Conservation (phyloP, 768 basidiomycete species). For the Sporobolomyces roseus region DNA sequence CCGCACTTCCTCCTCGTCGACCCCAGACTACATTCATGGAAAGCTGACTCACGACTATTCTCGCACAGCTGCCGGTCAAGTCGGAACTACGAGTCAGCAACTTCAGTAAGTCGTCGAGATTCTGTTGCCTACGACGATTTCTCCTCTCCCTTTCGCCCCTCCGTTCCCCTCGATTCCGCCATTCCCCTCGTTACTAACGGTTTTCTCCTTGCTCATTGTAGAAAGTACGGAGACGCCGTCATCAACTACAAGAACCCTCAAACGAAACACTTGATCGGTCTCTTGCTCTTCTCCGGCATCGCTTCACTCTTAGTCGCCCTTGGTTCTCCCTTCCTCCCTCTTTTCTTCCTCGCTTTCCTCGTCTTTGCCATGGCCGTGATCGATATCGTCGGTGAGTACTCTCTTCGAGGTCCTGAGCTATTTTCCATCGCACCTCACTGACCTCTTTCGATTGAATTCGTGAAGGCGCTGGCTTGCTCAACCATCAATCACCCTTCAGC, state of each 20-base stretch:
- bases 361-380: slow-evolving; percentile 14
- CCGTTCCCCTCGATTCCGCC: no score
- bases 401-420: neutral
- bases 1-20: neutral
- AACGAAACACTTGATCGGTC: neutral
- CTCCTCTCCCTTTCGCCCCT: no score
- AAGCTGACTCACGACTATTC: neutral
- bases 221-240: slow-evolving; percentile 17
- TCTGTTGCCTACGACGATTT: no score
- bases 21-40: no score
- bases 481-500: slow-evolving; percentile 19
- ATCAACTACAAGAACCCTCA: slow-evolving; percentile 2
- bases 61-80: neutral
- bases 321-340: slow-evolving; percentile 6
- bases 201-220: no score
- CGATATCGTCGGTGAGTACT: neutral
- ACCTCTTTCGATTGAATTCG: no score
- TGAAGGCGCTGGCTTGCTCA: slow-evolving; percentile 6
- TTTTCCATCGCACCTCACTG: no score
- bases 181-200: no score
- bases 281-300: slow-evolving; percentile 5
- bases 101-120: slow-evolving; percentile 4
- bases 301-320: slow-evolving; percentile 18
- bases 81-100: slow-evolving; percentile 8
- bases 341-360: slow-evolving; percentile 29